phyloP scores from a whole-genome alignment of 768 basidiomycete genomes.

The Macrolepiota dolichaula region DNA sequence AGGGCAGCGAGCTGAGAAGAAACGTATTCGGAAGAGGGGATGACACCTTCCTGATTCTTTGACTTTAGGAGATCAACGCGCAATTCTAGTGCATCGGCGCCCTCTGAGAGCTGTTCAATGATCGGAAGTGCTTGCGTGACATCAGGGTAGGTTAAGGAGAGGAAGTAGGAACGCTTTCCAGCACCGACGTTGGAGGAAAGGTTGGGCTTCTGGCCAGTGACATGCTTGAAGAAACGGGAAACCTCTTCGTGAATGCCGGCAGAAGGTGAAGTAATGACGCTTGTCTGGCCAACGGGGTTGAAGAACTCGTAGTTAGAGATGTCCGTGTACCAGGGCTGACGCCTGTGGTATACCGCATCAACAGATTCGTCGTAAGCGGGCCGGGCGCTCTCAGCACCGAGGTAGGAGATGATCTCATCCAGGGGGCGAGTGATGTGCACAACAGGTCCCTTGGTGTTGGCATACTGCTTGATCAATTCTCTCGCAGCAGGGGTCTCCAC shows the following conservation, averaged over 20 bases:
- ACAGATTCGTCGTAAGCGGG: conserved; percentile 90
- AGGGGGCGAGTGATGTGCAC: conserved; percentile 82
- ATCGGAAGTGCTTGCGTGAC: conserved; percentile 62
- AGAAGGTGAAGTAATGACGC: conserved; percentile 17
- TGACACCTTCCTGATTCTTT: conserved; percentile 43
- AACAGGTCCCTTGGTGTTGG: conserved; percentile 60
- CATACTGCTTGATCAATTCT: conserved; percentile 66
- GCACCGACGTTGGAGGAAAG: conserved; percentile 46
- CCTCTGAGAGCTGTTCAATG: conserved; percentile 72
- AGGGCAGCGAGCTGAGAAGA: conserved; percentile 76
- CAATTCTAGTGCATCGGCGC: conserved; percentile 92
- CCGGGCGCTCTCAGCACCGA: conserved; percentile 69
- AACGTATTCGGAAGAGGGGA: conserved; percentile 73
- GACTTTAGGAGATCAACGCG: conserved; percentile 84
- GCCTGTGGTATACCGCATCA: conserved; percentile 76
- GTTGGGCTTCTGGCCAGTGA: conserved; percentile 72
- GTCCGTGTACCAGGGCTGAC: conserved; percentile 84
- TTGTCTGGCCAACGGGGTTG: conserved; percentile 55
- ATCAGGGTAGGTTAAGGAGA: conserved; percentile 91
- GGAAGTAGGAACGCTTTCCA: conserved; percentile 81
- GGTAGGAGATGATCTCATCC: conserved; percentile 77
- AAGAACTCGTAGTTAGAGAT: conserved; percentile 81
- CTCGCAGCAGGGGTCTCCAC: conserved; percentile 83
- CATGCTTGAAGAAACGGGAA: conserved; percentile 83
- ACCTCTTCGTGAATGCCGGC: conserved; percentile 58